Base-by-base conservation (phyloP, 192 early-diverging fungal genomes). In the Ambispora gerdemannii region DNA sequence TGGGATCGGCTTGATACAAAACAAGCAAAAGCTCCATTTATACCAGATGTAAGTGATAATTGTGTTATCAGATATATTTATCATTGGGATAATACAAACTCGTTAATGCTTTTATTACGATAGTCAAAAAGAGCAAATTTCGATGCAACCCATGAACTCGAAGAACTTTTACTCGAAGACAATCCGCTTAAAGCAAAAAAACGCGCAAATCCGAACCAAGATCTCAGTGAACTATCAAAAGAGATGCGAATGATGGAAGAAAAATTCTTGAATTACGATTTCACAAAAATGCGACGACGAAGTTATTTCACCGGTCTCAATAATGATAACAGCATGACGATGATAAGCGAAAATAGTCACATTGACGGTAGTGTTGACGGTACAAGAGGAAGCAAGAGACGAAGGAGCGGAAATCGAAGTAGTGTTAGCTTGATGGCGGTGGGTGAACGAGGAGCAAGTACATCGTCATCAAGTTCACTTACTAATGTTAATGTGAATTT, bases 131-230 rank as follows among this genome's bases (percentile, higher is more conserved):
- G 86, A 22, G 88, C 92, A 52, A 98, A 98, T 74, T 98, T 97
- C 77, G 96, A 98, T 82, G 92, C 93, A 7, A 92, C 94, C 27
- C 89, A 97, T 73, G 96, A 99, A 52, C 77, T 99, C 24, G 95
- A 99, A 68, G 97, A 99, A 72, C 85, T 98, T 31, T 77, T 99
- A 43, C 81, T 99, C n/a, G 95, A 99, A 73, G 96, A 97, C 33
- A 94, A 96, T 60, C 96, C 95, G 0, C 84, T 98, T 20, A 89
- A 92, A 32, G 89, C 87, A 25, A 90, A 87, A 71, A 89, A 88
- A 50, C 84, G 82, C 27, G 79, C 73, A 7, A 77, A 80, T 38
- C 77, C 69, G 2, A 76, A 73, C 22, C 74, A 73, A 33, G 76
- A 81, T 17, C 33, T 68, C 35, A 78, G 77, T 11, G 80, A 81